A percentile compares a stretch with the other conserved stretches of the same genome.
These are phyloP conservation scores for Chlorella vulgaris DNA, from an alignment of 139 green algal species.

Conservation along the genomic window DNA sequence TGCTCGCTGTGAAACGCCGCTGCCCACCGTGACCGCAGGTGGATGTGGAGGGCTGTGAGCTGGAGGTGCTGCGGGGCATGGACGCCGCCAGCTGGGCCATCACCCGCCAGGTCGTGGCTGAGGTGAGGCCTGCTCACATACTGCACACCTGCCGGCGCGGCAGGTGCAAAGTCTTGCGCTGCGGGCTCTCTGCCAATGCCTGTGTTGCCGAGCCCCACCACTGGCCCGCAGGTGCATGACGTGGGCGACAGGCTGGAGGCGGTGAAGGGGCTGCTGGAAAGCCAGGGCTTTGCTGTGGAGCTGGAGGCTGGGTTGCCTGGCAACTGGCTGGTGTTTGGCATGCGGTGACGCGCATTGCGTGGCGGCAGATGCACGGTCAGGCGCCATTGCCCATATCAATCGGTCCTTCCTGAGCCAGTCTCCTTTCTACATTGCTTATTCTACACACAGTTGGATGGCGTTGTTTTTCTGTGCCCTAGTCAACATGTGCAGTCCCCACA, in stretches of 20 bases:
- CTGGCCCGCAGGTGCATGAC: constrained; percentile 21
- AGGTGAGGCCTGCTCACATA: neutral
- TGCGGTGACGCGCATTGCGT: too few relatives aligned
- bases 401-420: too few relatives aligned
- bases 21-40: too few relatives aligned
- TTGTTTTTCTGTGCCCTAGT: too few relatives aligned
- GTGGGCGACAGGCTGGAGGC: neutral
- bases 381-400: too few relatives aligned
- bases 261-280: neutral
- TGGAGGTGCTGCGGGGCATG: constrained; percentile 43
- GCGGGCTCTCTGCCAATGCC: too few relatives aligned
- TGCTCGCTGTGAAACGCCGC: too few relatives aligned
- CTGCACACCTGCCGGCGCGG: neutral
- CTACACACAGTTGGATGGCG: too few relatives aligned
- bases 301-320: neutral
- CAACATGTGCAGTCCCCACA: too few relatives aligned
- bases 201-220: neutral
- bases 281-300: neutral
- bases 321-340: constrained; percentile 23
- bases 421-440: too few relatives aligned
- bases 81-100: neutral
- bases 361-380: too few relatives aligned
- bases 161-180: neutral
- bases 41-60: constrained; percentile 49
- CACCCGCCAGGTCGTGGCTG: constrained; percentile 35